Base-by-base conservation (phyloP, 768 basidiomycete species). In the Boletus sensibilis region DNA sequence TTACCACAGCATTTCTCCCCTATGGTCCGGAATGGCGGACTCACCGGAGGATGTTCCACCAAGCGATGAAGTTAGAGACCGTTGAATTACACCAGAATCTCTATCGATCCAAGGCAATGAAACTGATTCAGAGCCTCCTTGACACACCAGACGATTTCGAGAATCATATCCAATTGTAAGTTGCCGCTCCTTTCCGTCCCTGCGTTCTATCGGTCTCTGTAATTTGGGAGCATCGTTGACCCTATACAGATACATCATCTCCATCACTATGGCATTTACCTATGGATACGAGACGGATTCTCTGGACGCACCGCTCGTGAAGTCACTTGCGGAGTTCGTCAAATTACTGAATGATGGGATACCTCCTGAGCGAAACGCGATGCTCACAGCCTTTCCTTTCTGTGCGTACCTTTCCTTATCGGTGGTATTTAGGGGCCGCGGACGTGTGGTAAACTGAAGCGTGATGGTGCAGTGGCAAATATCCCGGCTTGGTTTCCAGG, bases 401-500 rank as follows among this genome's bases (percentile, higher is more conserved):
- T 29, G 71, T 70, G 42, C 18, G 68, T 58, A 43, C 12, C 13
- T 50, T 50, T 52, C 34, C 21, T 46, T 34, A 25, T 27, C 16
- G 13, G 29, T 37, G n/a, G 25, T 16, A 6, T 9, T 25, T 20
- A 43, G n/a, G 23, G 53, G 33, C 21, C 11, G n/a, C 4, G 14
- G 25, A 4, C 13, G 27, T 50, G 39, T 38, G 11, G 43, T 46
- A 34, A 40, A 31, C 51, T 67, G n/a, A 53, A 5, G 33, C 11
- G 3, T 29, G 51, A 46, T 39, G 47, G 34, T 53, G n/a, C 54
- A 70, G 70, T 70, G 50, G 50, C 59, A n/a, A 60, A 63, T 33
- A 56, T 70, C 25, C 68, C 68, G 18, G 41, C 68, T 20, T 70
- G 68, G 68, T 70, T 70, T 42, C 68, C 68, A 4, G 66, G 68